phyloP scores from a whole-genome alignment of 495 filamentous ascomycete species.

The Penicillium dipodomyicola region DNA sequence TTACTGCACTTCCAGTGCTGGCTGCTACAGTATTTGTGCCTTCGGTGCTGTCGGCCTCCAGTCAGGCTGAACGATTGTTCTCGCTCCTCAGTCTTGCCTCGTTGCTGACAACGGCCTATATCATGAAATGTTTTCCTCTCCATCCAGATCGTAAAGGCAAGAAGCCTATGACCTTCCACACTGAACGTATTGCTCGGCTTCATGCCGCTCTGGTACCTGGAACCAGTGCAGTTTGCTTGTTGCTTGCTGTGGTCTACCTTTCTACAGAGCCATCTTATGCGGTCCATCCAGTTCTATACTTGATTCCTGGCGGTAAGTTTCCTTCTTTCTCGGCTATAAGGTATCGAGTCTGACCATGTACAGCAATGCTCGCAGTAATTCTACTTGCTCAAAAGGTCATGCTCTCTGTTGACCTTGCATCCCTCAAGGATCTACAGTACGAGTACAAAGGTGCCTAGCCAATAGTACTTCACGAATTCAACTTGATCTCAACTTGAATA shows the following conservation, averaged over 20 bases:
- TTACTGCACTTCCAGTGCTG: constrained; percentile 57
- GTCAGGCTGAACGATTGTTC: constrained; percentile 34
- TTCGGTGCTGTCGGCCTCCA: constrained; percentile 38
- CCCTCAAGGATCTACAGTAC: constrained; percentile 49
- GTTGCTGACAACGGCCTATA: constrained; percentile 57
- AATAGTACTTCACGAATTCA: constrained; percentile 5
- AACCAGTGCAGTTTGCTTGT: constrained; percentile 27
- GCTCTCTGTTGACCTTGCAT: constrained; percentile 44
- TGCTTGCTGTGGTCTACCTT: constrained; percentile 28
- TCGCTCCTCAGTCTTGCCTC: constrained; percentile 58
- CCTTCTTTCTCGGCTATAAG: not conserved
- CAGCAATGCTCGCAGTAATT: constrained; percentile 40
- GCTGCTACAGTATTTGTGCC: constrained; percentile 53
- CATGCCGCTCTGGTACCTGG: constrained; percentile 22
- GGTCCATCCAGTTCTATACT: constrained; percentile 27
- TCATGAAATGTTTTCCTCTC: constrained; percentile 36
- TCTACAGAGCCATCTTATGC: constrained; percentile 16
- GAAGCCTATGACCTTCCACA: constrained; percentile 20
- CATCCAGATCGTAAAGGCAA: constrained; percentile 37
- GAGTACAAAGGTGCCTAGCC: constrained; percentile 51
- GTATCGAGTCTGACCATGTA: constrained; percentile 5
- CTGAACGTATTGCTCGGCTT: constrained; percentile 17
- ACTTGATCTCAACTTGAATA: not conserved
- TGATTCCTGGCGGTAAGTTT: constrained; percentile 41
- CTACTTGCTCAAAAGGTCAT: constrained; percentile 40